A percentile compares a stretch with the other conserved stretches of the same genome.
Evolutionary conservation across 2,329 filamentous ascomycete genomes (phyloP).

Genomic region (Tolypocladium tundrense): DNA sequence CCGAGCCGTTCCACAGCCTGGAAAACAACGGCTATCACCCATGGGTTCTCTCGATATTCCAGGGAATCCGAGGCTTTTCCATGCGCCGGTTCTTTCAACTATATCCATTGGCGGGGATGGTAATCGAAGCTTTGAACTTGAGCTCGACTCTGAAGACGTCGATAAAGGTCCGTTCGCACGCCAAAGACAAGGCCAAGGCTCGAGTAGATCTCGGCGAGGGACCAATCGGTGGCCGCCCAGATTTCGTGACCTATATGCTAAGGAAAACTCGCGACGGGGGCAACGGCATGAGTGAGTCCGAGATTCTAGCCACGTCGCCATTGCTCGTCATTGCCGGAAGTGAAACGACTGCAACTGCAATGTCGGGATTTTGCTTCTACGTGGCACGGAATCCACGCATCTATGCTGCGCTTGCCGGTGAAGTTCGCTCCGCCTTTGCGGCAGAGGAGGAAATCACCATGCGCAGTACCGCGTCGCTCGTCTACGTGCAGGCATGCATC

Average conservation of each 20-base stretch:
- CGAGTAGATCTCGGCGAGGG: constrained; percentile 11
- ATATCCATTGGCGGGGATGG: constrained; percentile 3
- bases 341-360: constrained; percentile 22
- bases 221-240: constrained; percentile 8
- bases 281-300: constrained; percentile 18
- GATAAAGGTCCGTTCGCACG: constrained; percentile 6
- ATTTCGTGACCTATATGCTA: constrained; percentile 18
- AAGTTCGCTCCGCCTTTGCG: constrained; percentile 23
- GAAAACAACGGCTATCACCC: constrained; percentile 16
- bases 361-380: constrained; percentile 19
- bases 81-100: constrained; percentile 5
- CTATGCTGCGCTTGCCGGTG: constrained; percentile 20
- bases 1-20: constrained; percentile 28
- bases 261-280: constrained; percentile 18
- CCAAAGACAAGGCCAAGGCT: constrained; percentile 11
- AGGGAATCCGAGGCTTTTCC: constrained; percentile 1
- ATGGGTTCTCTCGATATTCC: constrained; percentile 14
- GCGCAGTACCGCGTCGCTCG: constrained; percentile 14
- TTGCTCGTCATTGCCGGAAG: constrained; percentile 19
- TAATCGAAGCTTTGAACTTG: neutral
- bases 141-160: neutral
- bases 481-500: constrained; percentile 29
- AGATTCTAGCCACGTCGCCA: constrained; percentile 19
- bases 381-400: constrained; percentile 18
- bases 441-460: constrained; percentile 26